Percentiles rank a stretch among this genome's conserved stretches.
Conservation (phyloP, 148 eudicot genomes). For the Diospyros kaki region DNA sequence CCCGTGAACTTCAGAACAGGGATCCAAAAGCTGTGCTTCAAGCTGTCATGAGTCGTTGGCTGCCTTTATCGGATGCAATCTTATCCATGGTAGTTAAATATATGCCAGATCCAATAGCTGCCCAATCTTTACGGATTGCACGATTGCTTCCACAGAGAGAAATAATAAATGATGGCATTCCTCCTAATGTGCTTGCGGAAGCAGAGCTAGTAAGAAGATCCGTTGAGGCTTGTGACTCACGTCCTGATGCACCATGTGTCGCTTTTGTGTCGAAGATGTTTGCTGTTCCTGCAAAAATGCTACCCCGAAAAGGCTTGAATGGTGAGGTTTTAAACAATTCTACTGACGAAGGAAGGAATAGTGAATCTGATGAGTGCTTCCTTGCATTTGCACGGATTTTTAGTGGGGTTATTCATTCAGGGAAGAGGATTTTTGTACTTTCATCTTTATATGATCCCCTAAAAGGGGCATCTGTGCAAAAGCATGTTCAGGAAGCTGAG, state of each 20-base stretch:
- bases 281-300: slow-evolving; percentile 72
- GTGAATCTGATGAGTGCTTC: slow-evolving; percentile 83
- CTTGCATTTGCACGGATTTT: slow-evolving; percentile 95
- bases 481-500: slow-evolving; percentile 85
- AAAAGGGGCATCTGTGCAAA: slow-evolving; percentile 59
- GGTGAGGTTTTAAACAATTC: slow-evolving; percentile 47
- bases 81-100: slow-evolving; percentile 69
- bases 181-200: slow-evolving; percentile 54
- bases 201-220: slow-evolving; percentile 72
- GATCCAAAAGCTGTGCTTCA: slow-evolving; percentile 82
- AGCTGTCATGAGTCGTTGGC: slow-evolving; percentile 85
- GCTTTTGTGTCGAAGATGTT: slow-evolving; percentile 98
- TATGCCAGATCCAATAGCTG: slow-evolving; percentile 70
- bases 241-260: slow-evolving; percentile 71
- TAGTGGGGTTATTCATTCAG: slow-evolving; percentile 66
- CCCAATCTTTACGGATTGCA: slow-evolving; percentile 62
- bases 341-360: slow-evolving; percentile 40
- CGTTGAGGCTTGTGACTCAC: slow-evolving; percentile 72
- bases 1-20: slow-evolving; percentile 66
- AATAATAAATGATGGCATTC: slow-evolving; percentile 30
- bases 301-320: slow-evolving; percentile 54
- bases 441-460: slow-evolving; percentile 88
- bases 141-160: slow-evolving; percentile 90
- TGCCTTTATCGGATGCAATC: slow-evolving; percentile 66
- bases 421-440: slow-evolving; percentile 74